Percentiles rank a stretch among this genome's conserved stretches.
Evolutionary conservation across 441 rosid species (phyloP).

Genomic region (Dalechampia spathulata): DNA sequence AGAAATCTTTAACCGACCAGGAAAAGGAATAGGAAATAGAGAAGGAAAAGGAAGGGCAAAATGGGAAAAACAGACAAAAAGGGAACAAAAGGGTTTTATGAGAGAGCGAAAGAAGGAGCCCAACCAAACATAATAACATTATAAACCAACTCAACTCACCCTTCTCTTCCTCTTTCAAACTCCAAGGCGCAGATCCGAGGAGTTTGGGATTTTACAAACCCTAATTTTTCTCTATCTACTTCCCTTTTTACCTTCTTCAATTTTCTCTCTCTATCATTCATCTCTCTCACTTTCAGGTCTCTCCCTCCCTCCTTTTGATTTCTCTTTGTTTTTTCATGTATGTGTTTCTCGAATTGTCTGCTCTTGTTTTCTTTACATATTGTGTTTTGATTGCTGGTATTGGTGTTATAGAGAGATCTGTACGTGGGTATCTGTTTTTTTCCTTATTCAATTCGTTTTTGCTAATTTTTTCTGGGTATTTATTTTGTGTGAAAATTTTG

Average conservation of each 20-base stretch:
- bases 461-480: background rate
- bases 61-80: background rate
- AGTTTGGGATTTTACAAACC: slow-evolving; percentile 52
- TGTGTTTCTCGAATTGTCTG: background rate
- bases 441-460: background rate
- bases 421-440: background rate
- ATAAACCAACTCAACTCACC: slow-evolving; percentile 6
- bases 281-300: slow-evolving; percentile 29
- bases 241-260: background rate
- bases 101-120: slow-evolving; percentile 9
- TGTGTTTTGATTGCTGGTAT: background rate
- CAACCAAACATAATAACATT: slow-evolving; percentile 10
- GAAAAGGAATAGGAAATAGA: background rate
- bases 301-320: background rate
- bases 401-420: background rate
- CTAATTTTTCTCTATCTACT: slow-evolving; percentile 17
- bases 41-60: background rate
- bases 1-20: no score
- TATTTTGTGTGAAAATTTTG: background rate
- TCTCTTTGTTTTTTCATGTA: background rate
- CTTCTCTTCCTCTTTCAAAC: slow-evolving; percentile 26
- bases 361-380: background rate
- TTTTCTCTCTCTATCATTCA: background rate
- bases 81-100: slow-evolving; percentile 7
- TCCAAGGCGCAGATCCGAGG: slow-evolving; percentile 93